These are phyloP conservation scores for Mallotus repandus DNA, from an alignment of 441 rosid species.

Conservation along the genomic window DNA sequence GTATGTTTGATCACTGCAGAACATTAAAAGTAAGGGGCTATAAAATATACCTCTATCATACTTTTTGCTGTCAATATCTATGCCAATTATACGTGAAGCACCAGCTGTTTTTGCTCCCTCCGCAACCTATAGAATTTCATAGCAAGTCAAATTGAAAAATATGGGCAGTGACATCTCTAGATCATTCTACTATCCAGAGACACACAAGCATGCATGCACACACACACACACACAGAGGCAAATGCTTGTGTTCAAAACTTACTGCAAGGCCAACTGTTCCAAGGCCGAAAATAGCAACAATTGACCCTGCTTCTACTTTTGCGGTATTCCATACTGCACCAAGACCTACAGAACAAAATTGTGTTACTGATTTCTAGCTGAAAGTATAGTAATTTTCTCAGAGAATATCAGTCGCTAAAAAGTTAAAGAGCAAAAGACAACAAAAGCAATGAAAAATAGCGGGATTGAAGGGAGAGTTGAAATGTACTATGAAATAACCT, in stretches of 20 bases:
- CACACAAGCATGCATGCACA: too few relatives aligned
- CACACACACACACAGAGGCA: background rate
- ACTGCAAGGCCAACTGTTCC: conserved; percentile 98
- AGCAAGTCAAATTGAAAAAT: background rate
- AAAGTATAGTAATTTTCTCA: conserved; percentile 1
- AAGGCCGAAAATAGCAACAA: conserved; percentile 91
- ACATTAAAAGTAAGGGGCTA: background rate
- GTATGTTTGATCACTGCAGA: background rate
- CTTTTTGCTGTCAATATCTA: conserved; percentile 83
- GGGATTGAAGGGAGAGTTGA: background rate
- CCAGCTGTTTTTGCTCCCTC: conserved; percentile 96
- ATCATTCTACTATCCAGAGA: too few relatives aligned
- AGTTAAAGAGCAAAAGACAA: background rate
- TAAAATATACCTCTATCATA: conserved; percentile 52
- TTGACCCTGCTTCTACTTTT: conserved; percentile 89
- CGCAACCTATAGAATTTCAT: conserved; percentile 58
- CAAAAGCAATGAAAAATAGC: background rate
- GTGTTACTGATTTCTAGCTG: background rate
- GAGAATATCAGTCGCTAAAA: background rate
- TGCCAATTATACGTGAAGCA: conserved; percentile 86
- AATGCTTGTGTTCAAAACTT: conserved; percentile 30
- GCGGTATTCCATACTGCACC: conserved; percentile 99
- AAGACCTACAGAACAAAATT: conserved; percentile 45
- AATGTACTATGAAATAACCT: background rate
- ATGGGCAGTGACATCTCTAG: background rate